Percentiles rank a stretch among this genome's conserved stretches.
Evolutionary conservation across 1,284 basidiomycete species (phyloP).

Genomic region (Afroboletus lepidellus): DNA sequence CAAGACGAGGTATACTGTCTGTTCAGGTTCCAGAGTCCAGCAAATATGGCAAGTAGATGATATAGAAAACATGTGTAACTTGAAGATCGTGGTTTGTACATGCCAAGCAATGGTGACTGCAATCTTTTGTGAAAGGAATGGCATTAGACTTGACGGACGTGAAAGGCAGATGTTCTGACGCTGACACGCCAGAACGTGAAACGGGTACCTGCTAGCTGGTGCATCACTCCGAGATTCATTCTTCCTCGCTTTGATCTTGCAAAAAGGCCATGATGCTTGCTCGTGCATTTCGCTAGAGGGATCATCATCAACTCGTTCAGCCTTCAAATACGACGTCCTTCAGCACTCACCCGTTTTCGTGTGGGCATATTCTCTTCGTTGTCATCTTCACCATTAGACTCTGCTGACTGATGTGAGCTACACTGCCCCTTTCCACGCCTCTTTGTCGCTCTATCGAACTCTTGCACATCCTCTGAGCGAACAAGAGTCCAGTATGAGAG

Average conservation of each 20-base stretch:
- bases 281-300: constrained; percentile 44
- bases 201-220: too few relatives aligned
- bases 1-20: too few relatives aligned
- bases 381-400: constrained; percentile 16
- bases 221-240: constrained; percentile 12
- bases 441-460: constrained; percentile 48
- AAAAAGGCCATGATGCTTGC: constrained; percentile 70
- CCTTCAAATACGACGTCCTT: constrained; percentile 6
- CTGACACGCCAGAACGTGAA: too few relatives aligned
- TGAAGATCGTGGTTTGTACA: neutral
- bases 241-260: constrained; percentile 57
- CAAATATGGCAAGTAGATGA: neutral
- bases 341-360: constrained; percentile 38
- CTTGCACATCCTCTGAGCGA: constrained; percentile 60
- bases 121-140: neutral
- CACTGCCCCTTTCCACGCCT: constrained; percentile 17
- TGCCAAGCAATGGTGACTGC: neutral
- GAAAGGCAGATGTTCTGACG: too few relatives aligned
- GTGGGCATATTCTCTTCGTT: constrained; percentile 40
- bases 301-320: neutral
- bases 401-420: constrained; percentile 17
- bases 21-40: neutral
- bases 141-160: neutral
- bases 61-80: neutral
- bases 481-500: neutral